These are phyloP conservation scores for Termitomyces sp. DNA, from an alignment of 768 basidiomycete genomes.

Conservation along the genomic window DNA sequence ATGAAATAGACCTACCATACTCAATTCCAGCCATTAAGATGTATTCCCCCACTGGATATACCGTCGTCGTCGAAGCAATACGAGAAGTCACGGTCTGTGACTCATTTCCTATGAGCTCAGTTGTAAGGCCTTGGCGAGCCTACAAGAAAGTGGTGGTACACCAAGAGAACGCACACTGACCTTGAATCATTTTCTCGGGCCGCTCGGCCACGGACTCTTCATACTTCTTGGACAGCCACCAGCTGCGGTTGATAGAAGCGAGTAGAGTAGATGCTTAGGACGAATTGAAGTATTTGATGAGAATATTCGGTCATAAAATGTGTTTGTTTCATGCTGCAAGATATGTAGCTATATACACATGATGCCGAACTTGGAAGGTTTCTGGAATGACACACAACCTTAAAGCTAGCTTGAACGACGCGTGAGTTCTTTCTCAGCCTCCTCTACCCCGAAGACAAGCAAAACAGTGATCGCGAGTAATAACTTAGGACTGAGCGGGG, in stretches of 20 bases:
- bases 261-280: neutral
- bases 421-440: neutral
- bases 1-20: slow-evolving; percentile 58
- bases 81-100: too few relatives aligned
- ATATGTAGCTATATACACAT: neutral
- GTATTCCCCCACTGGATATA: slow-evolving; percentile 60
- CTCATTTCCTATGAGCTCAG: too few relatives aligned
- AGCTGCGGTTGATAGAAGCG: too few relatives aligned
- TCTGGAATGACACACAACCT: neutral
- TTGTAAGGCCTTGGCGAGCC: too few relatives aligned
- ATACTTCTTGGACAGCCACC: too few relatives aligned
- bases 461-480: neutral
- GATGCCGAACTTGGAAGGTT: neutral
- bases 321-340: neutral
- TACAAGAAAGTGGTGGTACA: too few relatives aligned
- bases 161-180: too few relatives aligned
- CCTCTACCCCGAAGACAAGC: too few relatives aligned
- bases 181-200: too few relatives aligned
- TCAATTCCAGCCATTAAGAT: slow-evolving; percentile 70
- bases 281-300: neutral
- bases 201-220: too few relatives aligned
- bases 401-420: neutral
- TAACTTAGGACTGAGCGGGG: slow-evolving; percentile 6
- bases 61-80: too few relatives aligned
- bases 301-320: neutral